phyloP scores from a whole-genome alignment of 2,329 filamentous ascomycete genomes.

The Graphium sp. region DNA sequence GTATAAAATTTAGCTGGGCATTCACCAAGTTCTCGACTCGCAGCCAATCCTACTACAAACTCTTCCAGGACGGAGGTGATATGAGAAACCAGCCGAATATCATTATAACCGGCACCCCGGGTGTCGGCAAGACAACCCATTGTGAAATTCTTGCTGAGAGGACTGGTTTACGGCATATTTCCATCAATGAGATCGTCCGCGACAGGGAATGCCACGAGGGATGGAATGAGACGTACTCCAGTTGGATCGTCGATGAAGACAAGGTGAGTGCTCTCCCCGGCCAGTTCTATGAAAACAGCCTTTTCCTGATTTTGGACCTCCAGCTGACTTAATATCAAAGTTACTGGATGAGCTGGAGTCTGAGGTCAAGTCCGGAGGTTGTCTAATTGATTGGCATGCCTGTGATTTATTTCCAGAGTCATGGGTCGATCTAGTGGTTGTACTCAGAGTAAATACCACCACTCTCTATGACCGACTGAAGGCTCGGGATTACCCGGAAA shows the following conservation, averaged over 20 bases:
- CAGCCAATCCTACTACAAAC: too few relatives aligned
- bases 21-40: too few relatives aligned
- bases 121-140: slow-evolving; percentile 90
- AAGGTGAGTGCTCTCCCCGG: slow-evolving; percentile 39
- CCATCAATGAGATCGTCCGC: slow-evolving; percentile 84
- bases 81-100: slow-evolving; percentile 58
- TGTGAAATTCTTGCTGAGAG: slow-evolving; percentile 64
- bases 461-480: slow-evolving; percentile 72
- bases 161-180: slow-evolving; percentile 65
- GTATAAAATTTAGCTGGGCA: too few relatives aligned
- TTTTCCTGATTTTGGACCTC: background rate
- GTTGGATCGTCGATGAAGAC: slow-evolving; percentile 92
- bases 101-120: slow-evolving; percentile 87
- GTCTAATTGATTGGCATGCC: slow-evolving; percentile 94
- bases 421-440: slow-evolving; percentile 91
- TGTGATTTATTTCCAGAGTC: slow-evolving; percentile 87
- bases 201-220: slow-evolving; percentile 75
- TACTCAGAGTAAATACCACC: slow-evolving; percentile 66
- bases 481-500: slow-evolving; percentile 65
- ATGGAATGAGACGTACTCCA: slow-evolving; percentile 70
- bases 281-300: too few relatives aligned
- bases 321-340: slow-evolving; percentile 18
- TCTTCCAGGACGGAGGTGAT: too few relatives aligned
- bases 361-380: slow-evolving; percentile 61
- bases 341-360: slow-evolving; percentile 80